Evolutionary conservation across 2,329 filamentous ascomycete species (phyloP).

Genomic region (Fusarium bulbicola): DNA sequence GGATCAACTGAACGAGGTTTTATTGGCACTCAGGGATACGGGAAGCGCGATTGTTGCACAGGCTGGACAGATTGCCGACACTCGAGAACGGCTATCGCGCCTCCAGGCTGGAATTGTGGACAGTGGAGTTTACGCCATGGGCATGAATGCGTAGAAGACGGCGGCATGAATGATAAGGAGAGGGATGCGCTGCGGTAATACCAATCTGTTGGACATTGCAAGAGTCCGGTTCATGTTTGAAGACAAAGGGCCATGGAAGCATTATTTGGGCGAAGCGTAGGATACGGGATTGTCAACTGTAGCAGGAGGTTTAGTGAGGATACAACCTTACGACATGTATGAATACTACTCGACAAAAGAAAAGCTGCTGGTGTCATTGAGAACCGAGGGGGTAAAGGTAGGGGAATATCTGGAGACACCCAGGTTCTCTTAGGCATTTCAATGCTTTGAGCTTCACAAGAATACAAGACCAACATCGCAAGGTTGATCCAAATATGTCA

Average conservation of each 20-base stretch:
- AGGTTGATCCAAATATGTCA: constrained; percentile 2
- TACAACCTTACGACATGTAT: constrained; percentile 40
- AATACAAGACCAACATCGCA: background rate
- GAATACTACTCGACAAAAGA: constrained; percentile 36
- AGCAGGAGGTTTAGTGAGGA: constrained; percentile 12
- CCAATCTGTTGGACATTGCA: constrained; percentile 14
- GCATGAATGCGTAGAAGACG: constrained; percentile 42
- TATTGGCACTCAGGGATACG: constrained; percentile 52
- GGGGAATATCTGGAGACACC: background rate
- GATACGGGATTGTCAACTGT: constrained; percentile 7
- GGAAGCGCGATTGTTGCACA: constrained; percentile 53
- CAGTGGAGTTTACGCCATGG: constrained; percentile 48
- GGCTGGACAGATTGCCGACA: constrained; percentile 55
- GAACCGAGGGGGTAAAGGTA: background rate
- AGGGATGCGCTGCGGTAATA: constrained; percentile 12
- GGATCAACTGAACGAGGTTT: constrained; percentile 52
- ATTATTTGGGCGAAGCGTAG: background rate
- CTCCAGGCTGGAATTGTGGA: constrained; percentile 54
- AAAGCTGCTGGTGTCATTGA: background rate
- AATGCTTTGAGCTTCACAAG: background rate
- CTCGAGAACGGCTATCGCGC: constrained; percentile 52
- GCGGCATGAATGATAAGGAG: background rate
- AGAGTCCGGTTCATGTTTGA: constrained; percentile 15
- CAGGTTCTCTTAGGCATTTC: background rate
- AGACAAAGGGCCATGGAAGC: background rate